phyloP scores from a whole-genome alignment of 164 flowering plant genomes.

The Magnolia officinalis region DNA sequence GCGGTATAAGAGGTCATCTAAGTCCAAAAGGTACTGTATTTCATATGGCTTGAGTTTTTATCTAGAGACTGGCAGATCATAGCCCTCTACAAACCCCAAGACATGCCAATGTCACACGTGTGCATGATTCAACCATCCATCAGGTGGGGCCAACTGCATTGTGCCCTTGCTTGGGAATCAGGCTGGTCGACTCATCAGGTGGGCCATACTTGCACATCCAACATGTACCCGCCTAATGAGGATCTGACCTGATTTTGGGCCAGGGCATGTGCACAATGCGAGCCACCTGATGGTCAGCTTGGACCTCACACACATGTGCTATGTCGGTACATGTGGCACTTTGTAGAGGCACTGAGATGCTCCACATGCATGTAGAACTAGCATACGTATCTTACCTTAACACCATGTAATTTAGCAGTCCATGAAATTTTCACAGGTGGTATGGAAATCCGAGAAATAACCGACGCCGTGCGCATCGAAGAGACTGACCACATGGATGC shows the following conservation, averaged over 20 bases:
- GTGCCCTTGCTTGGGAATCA: background rate
- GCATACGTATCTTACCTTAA: conserved; percentile 2
- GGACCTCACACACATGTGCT: background rate
- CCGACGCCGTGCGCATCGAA: conserved; percentile 19
- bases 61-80: background rate
- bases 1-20: conserved; percentile 12
- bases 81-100: no score
- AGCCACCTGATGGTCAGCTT: background rate
- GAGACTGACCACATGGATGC: conserved; percentile 18
- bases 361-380: background rate
- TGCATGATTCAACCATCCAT: background rate
- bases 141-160: background rate
- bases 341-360: background rate
- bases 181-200: background rate
- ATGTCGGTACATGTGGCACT: background rate
- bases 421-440: conserved; percentile 28
- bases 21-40: conserved; percentile 40
- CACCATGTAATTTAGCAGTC: background rate
- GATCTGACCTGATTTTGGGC: background rate
- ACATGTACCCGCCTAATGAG: background rate
- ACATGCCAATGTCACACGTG: no score
- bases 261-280: background rate
- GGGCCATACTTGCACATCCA: background rate
- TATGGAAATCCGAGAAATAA: conserved; percentile 20
- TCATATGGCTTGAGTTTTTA: background rate